A percentile compares a stretch with the other conserved stretches of the same genome.
These are phyloP conservation scores for Claviceps fusiformis DNA, from an alignment of 2,329 filamentous ascomycete species.

Conservation along the genomic window DNA sequence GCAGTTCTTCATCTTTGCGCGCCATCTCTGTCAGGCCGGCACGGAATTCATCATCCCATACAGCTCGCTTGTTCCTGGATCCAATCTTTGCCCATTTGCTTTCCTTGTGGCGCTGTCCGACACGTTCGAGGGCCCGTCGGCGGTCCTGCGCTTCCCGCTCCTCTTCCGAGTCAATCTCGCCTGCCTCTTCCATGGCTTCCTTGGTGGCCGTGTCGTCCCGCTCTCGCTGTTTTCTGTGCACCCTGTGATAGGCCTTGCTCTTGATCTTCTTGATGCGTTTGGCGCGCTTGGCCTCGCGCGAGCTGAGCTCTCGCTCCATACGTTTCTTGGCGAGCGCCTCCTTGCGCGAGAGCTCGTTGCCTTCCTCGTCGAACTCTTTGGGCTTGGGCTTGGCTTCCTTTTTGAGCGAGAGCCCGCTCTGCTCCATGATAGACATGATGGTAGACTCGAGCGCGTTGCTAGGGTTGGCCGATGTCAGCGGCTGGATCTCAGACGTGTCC, in stretches of 20 bases:
- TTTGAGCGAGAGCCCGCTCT: conserved; percentile 59
- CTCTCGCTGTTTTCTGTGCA: conserved; percentile 65
- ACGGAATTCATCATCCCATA: conserved; percentile 81
- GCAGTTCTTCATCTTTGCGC: conserved; percentile 67
- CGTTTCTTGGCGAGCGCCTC: conserved; percentile 62
- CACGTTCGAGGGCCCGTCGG: conserved; percentile 66
- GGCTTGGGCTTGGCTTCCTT: conserved; percentile 34
- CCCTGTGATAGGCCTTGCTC: conserved; percentile 83
- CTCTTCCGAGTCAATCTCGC: conserved; percentile 50
- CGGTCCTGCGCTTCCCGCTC: conserved; percentile 55
- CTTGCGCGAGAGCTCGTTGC: conserved; percentile 57
- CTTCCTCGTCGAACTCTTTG: conserved; percentile 53
- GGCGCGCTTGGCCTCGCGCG: conserved; percentile 74
- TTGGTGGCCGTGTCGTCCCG: conserved; percentile 38
- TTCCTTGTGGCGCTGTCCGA: conserved; percentile 72
- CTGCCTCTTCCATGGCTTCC: conserved; percentile 41
- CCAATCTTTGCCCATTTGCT: conserved; percentile 87
- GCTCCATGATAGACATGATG: conserved; percentile 78
- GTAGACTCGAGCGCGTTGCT: conserved; percentile 72
- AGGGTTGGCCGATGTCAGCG: conserved; percentile 48
- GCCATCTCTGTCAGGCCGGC: conserved; percentile 69
- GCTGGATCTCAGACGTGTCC: conserved; percentile 48
- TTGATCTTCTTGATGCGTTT: conserved; percentile 99
- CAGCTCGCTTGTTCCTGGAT: conserved; percentile 63
- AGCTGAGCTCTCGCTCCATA: conserved; percentile 69